phyloP scores from a whole-genome alignment of 1,139 yeast genomes.

The Sugiyamaella sp. region DNA sequence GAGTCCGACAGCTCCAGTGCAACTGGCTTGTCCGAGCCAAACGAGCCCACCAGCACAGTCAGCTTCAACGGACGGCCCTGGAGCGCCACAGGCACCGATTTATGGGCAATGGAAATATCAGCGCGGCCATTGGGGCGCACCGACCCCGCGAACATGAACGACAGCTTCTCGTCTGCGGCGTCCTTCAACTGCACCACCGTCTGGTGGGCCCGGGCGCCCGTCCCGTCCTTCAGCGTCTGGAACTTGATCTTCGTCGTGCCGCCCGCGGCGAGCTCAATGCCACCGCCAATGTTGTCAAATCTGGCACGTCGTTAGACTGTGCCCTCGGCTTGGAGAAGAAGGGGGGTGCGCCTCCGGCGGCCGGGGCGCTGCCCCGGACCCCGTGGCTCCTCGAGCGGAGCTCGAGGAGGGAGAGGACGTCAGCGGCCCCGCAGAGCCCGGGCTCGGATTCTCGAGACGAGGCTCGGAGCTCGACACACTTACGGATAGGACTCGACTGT shows the following conservation, averaged over 20 bases:
- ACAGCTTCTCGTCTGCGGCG: conserved; percentile 30
- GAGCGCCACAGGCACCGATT: conserved; percentile 38
- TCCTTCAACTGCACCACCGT: conserved; percentile 35
- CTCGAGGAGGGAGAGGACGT: background rate
- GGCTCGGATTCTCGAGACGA: no score
- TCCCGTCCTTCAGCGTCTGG: conserved; percentile 30
- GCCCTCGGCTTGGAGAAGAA: no score
- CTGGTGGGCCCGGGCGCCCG: conserved; percentile 37
- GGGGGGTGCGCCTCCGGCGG: background rate
- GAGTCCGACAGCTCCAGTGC: conserved; percentile 23
- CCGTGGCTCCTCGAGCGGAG: background rate
- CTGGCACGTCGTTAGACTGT: conserved; percentile 7
- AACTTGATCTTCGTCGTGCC: conserved; percentile 32
- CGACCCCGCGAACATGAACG: conserved; percentile 33
- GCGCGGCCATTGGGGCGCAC: conserved; percentile 37
- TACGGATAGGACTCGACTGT: no score
- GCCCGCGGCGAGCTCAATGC: conserved; percentile 25
- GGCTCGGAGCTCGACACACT: no score
- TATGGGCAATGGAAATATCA: conserved; percentile 37
- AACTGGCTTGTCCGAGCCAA: conserved; percentile 30
- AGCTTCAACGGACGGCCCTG: conserved; percentile 30
- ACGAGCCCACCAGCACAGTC: conserved; percentile 34
- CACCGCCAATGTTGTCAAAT: conserved; percentile 24
- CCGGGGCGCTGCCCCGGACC: conserved; percentile 1
- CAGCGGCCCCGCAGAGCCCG: background rate